A percentile compares a stretch with the other conserved stretches of the same genome.
Conservation (phyloP, 2,329 filamentous ascomycete species). For the Gremmenia infestans region DNA sequence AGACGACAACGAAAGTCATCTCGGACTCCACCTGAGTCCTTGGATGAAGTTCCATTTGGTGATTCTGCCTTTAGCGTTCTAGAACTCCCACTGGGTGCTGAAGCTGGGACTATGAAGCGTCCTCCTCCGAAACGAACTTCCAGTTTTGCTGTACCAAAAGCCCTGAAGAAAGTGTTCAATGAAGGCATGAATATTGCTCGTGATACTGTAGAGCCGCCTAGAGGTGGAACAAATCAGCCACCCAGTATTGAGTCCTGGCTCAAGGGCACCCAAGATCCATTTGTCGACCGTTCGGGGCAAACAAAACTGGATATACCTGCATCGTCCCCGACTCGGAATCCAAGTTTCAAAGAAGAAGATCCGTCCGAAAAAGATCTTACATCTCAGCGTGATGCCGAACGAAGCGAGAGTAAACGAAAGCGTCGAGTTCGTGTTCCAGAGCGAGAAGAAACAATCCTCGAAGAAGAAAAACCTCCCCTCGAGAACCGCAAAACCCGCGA, state of each 20-base stretch:
- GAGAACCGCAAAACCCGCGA: constrained; percentile 20
- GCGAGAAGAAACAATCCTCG: constrained; percentile 25
- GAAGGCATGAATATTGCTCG: constrained; percentile 62
- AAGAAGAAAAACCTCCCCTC: constrained; percentile 26
- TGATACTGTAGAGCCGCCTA: constrained; percentile 53
- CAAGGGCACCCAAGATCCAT: constrained; percentile 57
- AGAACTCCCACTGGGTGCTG: constrained; percentile 48
- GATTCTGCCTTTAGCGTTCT: constrained; percentile 63
- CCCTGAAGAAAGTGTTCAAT: constrained; percentile 59
- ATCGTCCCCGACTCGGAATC: constrained; percentile 29
- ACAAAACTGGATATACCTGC: constrained; percentile 31
- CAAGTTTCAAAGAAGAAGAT: constrained; percentile 26
- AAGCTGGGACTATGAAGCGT: constrained; percentile 42
- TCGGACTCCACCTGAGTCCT: constrained; percentile 35
- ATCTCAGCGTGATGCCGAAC: constrained; percentile 12
- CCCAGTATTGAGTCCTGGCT: constrained; percentile 63
- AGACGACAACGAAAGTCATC: constrained; percentile 18
- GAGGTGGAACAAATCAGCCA: constrained; percentile 50
- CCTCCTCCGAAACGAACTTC: constrained; percentile 44
- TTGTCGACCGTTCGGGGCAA: constrained; percentile 41
- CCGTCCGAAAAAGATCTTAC: constrained; percentile 14
- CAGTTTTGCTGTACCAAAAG: constrained; percentile 58
- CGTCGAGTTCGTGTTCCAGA: constrained; percentile 16
- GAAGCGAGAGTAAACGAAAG: constrained; percentile 10
- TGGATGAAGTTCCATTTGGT: constrained; percentile 59